phyloP scores from a whole-genome alignment of 2,329 filamentous ascomycete species.

The Ceratocystis variospora region DNA sequence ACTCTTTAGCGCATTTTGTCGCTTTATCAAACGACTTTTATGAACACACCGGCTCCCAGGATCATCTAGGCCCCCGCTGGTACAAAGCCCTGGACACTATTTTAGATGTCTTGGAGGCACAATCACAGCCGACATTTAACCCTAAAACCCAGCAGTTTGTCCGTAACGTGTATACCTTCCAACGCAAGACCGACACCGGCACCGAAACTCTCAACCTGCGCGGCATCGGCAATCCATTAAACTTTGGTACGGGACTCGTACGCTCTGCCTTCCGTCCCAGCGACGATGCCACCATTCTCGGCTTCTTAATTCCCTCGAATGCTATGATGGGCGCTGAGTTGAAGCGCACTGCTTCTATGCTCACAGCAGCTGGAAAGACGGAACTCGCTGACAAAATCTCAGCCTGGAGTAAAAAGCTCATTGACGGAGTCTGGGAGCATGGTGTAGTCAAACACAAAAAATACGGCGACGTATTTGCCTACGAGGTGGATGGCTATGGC shows the following conservation, averaged over 20 bases:
- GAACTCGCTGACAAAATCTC: constrained; percentile 42
- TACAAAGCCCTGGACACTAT: constrained; percentile 61
- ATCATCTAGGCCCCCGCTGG: constrained; percentile 70
- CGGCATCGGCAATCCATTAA: constrained; percentile 85
- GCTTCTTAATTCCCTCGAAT: constrained; percentile 90
- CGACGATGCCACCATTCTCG: constrained; percentile 86
- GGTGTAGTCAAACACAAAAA: constrained; percentile 63
- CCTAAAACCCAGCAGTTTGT: constrained; percentile 47
- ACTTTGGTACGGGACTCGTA: constrained; percentile 67
- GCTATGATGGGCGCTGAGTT: constrained; percentile 92
- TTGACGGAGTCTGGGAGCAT: constrained; percentile 68
- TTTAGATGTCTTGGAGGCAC: constrained; percentile 58
- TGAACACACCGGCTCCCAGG: constrained; percentile 60
- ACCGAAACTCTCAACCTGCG: constrained; percentile 78
- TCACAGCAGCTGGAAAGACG: constrained; percentile 46
- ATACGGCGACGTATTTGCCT: constrained; percentile 70
- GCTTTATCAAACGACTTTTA: constrained; percentile 76
- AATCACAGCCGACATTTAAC: constrained; percentile 72
- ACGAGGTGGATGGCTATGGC: constrained; percentile 78
- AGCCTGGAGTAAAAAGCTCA: constrained; percentile 47
- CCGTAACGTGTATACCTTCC: constrained; percentile 76
- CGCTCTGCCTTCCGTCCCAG: constrained; percentile 88
- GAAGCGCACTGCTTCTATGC: constrained; percentile 54
- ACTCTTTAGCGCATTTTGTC: constrained; percentile 86
- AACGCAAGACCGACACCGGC: constrained; percentile 61